Base-by-base conservation (phyloP, 164 flowering plant genomes). In the Cinnamomum micranthum region DNA sequence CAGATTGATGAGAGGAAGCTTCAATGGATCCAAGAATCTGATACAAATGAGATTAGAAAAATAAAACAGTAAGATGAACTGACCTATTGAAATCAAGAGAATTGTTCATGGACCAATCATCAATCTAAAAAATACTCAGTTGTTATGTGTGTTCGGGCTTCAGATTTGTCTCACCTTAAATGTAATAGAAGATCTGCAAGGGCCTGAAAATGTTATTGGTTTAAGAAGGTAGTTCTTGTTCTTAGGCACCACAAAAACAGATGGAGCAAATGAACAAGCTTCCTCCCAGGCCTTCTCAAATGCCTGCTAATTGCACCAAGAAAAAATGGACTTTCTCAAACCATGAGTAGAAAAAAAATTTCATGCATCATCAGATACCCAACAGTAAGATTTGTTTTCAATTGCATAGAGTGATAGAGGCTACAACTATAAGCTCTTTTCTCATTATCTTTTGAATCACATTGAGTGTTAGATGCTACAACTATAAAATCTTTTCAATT, bases 201-300 rank as follows among this genome's bases (percentile, higher is more conserved):
- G 98, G 58, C 98, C 97, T 24, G 82, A 78, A 76, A 92, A 90
- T 60, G 70, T 88, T 23, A 85, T 77, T 19, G 89, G 92, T 72
- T 83, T 87, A 20, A 94, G 82, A 78, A 80, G 87, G 81, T 88
- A 94, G 6, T 27, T 85, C 70, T 83, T 88, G 71, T 75, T 76
- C 50, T 73, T 7, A 0, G 97, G 93, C 27, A 92, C 91, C 69
- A 84, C 76, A 51, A 92, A 73, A 73, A 81, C 81, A 65, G 84
- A 82, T 67, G 77, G 62, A 22, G 70, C 33, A 2, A 85, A 77
- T 24, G 87, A 81, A 75, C 98, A 94, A 35, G 92, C 97, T 71
- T 67, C 78, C 51, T 83, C 51, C 97, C 97, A 92, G 22, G 97
- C 94, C 73, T 86, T 77, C 77, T 47, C n/a, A 79, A 92, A 92